A percentile compares a stretch with the other conserved stretches of the same genome.
These are phyloP conservation scores for Tylopilus plumbeoviolaceoides DNA, from an alignment of 768 basidiomycete species.

Conservation along the genomic window DNA sequence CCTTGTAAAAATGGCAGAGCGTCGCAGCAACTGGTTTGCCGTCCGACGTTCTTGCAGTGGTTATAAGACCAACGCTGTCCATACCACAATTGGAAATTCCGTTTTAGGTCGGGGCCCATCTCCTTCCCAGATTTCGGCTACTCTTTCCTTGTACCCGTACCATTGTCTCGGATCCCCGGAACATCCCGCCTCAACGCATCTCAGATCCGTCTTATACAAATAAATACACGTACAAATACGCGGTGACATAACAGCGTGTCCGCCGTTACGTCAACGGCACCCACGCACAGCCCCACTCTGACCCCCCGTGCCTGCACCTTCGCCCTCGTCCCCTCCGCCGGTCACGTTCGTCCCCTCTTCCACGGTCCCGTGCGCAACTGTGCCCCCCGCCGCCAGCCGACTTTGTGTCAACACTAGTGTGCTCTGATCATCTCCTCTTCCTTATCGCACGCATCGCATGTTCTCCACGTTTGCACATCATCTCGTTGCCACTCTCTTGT, in stretches of 20 bases:
- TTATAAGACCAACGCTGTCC: slow-evolving; percentile 35
- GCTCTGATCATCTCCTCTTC: not conserved
- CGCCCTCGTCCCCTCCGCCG: slow-evolving; percentile 10
- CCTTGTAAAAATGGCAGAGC: slow-evolving; percentile 10
- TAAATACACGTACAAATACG: slow-evolving; percentile 23
- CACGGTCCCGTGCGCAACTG: slow-evolving; percentile 4
- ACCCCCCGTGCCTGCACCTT: not conserved
- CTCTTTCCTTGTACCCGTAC: slow-evolving; percentile 34
- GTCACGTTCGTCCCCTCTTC: not conserved
- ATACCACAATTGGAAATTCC: slow-evolving; percentile 22
- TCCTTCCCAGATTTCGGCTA: slow-evolving; percentile 37
- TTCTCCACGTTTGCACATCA: not conserved
- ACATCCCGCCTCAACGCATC: slow-evolving; percentile 30
- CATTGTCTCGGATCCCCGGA: slow-evolving; percentile 30
- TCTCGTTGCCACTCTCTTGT: not conserved
- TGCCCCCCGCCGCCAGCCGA: slow-evolving; percentile 8
- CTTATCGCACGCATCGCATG: not conserved
- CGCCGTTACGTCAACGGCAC: slow-evolving; percentile 27
- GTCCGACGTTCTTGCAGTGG: slow-evolving; percentile 7
- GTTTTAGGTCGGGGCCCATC: slow-evolving; percentile 20
- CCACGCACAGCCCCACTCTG: slow-evolving; percentile 29
- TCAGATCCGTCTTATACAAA: slow-evolving; percentile 20
- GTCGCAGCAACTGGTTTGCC: slow-evolving; percentile 21
- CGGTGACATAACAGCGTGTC: slow-evolving; percentile 30
- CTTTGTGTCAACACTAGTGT: not conserved